Conservation (phyloP, 345 rosid genomes). For the Gossypium arboreum region DNA sequence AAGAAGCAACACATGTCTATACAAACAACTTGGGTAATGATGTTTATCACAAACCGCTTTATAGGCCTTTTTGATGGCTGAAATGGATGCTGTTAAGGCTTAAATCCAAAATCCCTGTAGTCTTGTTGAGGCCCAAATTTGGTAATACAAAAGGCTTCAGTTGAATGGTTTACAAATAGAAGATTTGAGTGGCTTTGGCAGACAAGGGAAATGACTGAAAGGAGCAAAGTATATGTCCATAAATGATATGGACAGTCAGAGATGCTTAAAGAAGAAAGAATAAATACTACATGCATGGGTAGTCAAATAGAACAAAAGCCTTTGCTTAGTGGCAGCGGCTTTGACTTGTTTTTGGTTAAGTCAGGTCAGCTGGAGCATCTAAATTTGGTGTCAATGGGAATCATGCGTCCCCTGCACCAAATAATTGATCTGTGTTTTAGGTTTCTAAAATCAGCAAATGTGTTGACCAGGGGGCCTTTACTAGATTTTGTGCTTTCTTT, state of each 20-base stretch:
- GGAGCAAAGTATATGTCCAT: neutral
- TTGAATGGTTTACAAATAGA: neutral
- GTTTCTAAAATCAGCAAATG: too few relatives aligned
- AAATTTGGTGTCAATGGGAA: slow-evolving; percentile 7
- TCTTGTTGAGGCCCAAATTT: slow-evolving; percentile 1
- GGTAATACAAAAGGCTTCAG: neutral
- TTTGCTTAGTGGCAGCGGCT: slow-evolving; percentile 1
- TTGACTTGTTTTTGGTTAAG: neutral
- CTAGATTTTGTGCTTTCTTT: neutral
- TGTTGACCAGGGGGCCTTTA: neutral
- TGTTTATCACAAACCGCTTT: neutral
- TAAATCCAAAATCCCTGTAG: neutral
- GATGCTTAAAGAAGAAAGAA: slow-evolving; percentile 10
- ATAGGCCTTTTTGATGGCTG: neutral
- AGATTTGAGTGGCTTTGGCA: neutral
- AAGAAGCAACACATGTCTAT: too few relatives aligned
- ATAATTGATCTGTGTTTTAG: neutral
- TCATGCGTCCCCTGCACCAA: slow-evolving; percentile 5
- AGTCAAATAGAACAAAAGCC: slow-evolving; percentile 5
- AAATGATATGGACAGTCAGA: neutral
- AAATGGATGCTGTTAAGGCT: neutral
- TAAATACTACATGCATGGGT: slow-evolving; percentile 3
- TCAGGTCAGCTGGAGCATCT: neutral
- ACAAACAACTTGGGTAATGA: too few relatives aligned
- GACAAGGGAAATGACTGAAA: neutral